Base-by-base conservation (phyloP, 2,329 filamentous ascomycete genomes). In the Pyrenochaeta sp. region DNA sequence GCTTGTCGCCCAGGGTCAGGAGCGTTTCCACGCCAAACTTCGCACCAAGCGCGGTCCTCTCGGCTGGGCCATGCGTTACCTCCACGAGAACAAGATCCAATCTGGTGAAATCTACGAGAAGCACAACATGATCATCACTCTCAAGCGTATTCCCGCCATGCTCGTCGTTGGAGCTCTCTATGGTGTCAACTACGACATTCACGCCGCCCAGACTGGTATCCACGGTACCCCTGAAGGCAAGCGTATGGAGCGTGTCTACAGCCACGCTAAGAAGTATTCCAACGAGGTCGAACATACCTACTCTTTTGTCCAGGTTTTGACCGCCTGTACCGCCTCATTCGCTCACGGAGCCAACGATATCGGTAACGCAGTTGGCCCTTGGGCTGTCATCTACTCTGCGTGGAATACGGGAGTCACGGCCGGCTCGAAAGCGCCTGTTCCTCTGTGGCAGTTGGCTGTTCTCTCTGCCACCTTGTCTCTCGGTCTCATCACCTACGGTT, bases 21-120 rank as follows among this genome's bases (percentile, higher is more conserved):
- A 76, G 14, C 77, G 74, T 31, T 79, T 86, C 59, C 82, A 87
- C 65, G 81, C 81, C 15, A 82, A 82, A 58, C 83, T 93, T 40
- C 73, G 81, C 43, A 75, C 81, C 69, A 79, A 77, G 44, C 74
- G 74, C 2, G 87, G 88, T 18, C 87, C 86, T 36, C 78, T 93
- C n/a, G 89, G 85, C 60, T 92, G 89, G 89, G 89, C 87, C 24
- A 89, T 93, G 86, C 87, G 89, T 58, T 82, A 78, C 36, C 84
- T 92, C 14, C 87, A 83, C 65, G 78, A 88, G 61, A 88, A 91
- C 76, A 87, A 83, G 34, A 81, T 90, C 73, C 86, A 86, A 13
- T 69, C 84, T 13, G 89, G 89, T 38, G 78, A 85, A 61, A 80
- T 92, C 53, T 90, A 93, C 74, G 89, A 93, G 73, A 59, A 79